phyloP scores from a whole-genome alignment of 805 yeast genomes.

The Maudiozyma barnettii region DNA sequence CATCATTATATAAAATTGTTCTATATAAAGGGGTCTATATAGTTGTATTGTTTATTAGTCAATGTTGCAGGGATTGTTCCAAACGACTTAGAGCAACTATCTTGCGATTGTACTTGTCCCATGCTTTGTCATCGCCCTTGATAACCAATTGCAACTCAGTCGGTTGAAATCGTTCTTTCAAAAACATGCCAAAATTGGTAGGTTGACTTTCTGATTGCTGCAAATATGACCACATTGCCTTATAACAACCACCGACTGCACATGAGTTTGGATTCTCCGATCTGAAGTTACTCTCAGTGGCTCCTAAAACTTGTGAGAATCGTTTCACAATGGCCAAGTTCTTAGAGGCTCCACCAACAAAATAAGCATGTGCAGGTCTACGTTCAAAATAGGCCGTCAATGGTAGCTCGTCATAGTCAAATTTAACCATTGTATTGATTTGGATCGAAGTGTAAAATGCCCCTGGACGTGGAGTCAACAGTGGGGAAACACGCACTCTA shows the following conservation, averaged over 20 bases:
- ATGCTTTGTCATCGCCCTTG: constrained; percentile 16
- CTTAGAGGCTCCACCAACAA: constrained; percentile 82
- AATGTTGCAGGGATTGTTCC: constrained; percentile 12
- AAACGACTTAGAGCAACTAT: constrained; percentile 25
- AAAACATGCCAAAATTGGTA: constrained; percentile 36
- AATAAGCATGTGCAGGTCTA: constrained; percentile 60
- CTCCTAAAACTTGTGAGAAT: constrained; percentile 62
- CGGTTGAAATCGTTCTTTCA: constrained; percentile 41
- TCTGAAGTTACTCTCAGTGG: constrained; percentile 49
- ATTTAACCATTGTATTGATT: constrained; percentile 17
- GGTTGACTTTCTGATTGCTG: constrained; percentile 23
- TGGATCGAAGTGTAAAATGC: neutral
- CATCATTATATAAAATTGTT: too few species aligned
- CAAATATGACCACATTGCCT: constrained; percentile 63
- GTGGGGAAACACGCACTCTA: constrained; percentile 68
- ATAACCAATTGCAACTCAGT: constrained; percentile 26
- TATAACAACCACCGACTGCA: constrained; percentile 85
- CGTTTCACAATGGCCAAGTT: constrained; percentile 58
- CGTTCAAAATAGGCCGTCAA: constrained; percentile 24
- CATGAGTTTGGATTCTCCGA: constrained; percentile 82
- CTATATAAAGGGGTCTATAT: neutral
- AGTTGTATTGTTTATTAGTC: neutral
- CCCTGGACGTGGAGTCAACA: constrained; percentile 33
- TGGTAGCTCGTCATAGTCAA: constrained; percentile 28
- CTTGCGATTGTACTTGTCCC: constrained; percentile 26